These are phyloP conservation scores for Camellia granthamiana DNA, from an alignment of 148 eudicot species.

Conservation along the genomic window DNA sequence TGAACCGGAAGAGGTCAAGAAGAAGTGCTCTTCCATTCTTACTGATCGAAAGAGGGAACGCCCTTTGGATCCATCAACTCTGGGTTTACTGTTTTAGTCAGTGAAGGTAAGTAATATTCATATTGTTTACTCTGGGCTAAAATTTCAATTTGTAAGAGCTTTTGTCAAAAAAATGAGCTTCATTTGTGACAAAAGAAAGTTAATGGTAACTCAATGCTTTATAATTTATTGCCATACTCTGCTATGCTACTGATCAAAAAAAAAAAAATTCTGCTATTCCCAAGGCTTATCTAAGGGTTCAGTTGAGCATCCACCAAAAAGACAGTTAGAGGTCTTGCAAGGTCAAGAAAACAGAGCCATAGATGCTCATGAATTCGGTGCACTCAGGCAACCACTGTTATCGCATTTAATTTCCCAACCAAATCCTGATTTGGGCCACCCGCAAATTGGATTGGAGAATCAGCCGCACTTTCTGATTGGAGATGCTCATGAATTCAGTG, in stretches of 20 bases:
- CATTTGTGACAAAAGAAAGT: no score
- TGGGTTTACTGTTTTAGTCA: not conserved
- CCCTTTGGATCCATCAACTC: slow-evolving; percentile 14
- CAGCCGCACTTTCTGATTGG: no score
- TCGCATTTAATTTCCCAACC: no score
- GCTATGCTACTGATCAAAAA: no score
- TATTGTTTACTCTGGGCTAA: no score
- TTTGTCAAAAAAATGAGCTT: no score
- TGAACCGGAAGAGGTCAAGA: not conserved
- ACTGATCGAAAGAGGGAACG: slow-evolving; percentile 12
- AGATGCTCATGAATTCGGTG: not conserved
- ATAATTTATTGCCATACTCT: no score
- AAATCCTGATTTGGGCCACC: no score
- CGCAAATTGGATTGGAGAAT: no score
- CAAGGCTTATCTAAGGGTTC: slow-evolving; percentile 11
- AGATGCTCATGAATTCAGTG: not conserved
- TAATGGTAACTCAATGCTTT: not conserved
- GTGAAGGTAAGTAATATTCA: slow-evolving; percentile 2
- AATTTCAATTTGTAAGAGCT: no score
- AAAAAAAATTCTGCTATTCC: not conserved
- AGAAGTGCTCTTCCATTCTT: not conserved
- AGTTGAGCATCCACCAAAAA: not conserved
- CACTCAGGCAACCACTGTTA: not conserved
- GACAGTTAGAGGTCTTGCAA: slow-evolving; percentile 16
- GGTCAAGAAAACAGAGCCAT: slow-evolving; percentile 15